A percentile compares a stretch with the other conserved stretches of the same genome.
Evolutionary conservation across 345 rosid species (phyloP).

Genomic region (Aquilaria malaccensis): DNA sequence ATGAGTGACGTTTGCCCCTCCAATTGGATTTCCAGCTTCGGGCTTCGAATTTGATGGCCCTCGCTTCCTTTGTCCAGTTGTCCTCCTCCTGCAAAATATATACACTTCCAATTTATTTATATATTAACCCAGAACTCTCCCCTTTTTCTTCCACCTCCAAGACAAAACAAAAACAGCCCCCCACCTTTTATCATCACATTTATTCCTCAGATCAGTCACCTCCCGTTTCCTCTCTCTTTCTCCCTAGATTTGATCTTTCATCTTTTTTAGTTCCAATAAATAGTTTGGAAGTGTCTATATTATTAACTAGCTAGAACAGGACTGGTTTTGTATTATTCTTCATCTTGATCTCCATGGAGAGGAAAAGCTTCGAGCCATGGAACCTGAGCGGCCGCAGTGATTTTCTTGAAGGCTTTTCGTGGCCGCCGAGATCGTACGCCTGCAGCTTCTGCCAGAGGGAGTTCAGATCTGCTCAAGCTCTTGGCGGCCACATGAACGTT

Average conservation of each 20-base stretch:
- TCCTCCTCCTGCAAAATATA: no score
- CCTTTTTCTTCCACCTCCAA: no score
- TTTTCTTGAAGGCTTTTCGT: slow-evolving; percentile 57
- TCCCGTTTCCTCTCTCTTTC: slow-evolving; percentile 3
- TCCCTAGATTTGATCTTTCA: not conserved
- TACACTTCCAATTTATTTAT: no score
- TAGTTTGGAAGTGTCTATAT: slow-evolving; percentile 2
- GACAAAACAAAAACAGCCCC: no score
- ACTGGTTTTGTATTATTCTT: not conserved
- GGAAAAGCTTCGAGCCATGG: slow-evolving; percentile 26
- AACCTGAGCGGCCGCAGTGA: slow-evolving; percentile 30
- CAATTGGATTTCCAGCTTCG: slow-evolving; percentile 17
- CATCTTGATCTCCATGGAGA: not conserved
- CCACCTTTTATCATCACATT: not conserved
- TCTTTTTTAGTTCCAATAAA: slow-evolving; percentile 1
- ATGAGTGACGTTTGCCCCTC: slow-evolving; percentile 8
- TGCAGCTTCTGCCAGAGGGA: slow-evolving; percentile 96
- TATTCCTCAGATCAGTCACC: slow-evolving; percentile 11
- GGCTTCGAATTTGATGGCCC: slow-evolving; percentile 20
- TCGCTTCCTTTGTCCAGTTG: not conserved
- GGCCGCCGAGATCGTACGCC: slow-evolving; percentile 96
- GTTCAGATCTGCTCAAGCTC: slow-evolving; percentile 94
- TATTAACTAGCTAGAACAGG: no score
- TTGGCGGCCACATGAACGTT: slow-evolving; percentile 97
- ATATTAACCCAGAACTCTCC: no score